These are phyloP conservation scores for Ophiocordyceps camponoti-floridani DNA, from an alignment of 2,329 filamentous ascomycete genomes.

Conservation along the genomic window DNA sequence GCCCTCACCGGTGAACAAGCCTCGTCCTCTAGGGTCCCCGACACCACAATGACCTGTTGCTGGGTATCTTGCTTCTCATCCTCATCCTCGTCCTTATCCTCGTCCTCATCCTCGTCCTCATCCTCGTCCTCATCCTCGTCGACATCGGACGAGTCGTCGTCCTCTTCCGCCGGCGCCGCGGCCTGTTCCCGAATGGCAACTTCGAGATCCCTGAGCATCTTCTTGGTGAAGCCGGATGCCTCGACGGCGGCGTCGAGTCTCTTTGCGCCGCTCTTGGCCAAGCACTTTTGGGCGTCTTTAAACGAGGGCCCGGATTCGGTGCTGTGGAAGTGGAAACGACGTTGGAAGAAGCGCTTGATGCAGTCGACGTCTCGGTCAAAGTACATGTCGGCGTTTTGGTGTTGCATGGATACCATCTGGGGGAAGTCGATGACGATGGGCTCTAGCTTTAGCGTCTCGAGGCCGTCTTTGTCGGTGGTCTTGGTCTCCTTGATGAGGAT, in stretches of 20 bases:
- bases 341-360: conserved; percentile 83
- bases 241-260: conserved; percentile 77
- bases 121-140: conserved; percentile 11
- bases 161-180: conserved; percentile 17
- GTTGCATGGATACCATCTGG: conserved; percentile 93
- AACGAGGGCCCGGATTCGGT: conserved; percentile 74
- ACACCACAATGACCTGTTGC: conserved; percentile 4
- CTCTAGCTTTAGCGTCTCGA: conserved; percentile 33
- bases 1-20: background rate
- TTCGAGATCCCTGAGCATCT: conserved; percentile 90
- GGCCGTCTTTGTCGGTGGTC: conserved; percentile 18
- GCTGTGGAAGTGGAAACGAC: conserved; percentile 73
- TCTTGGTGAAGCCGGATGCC: conserved; percentile 88
- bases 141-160: conserved; percentile 10
- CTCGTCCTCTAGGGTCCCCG: background rate
- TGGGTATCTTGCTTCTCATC: conserved; percentile 10
- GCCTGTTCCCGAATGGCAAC: conserved; percentile 72
- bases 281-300: conserved; percentile 59
- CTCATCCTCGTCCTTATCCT: conserved; percentile 13
- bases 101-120: conserved; percentile 9
- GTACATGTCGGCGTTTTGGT: conserved; percentile 87
- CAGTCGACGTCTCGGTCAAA: conserved; percentile 93
- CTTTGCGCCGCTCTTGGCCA: conserved; percentile 44
- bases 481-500: conserved; percentile 73
- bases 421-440: conserved; percentile 95